Percentiles rank a stretch among this genome's conserved stretches.
Evolutionary conservation across 805 yeast genomes (phyloP).

Genomic region (Kuraishia molischiana): DNA sequence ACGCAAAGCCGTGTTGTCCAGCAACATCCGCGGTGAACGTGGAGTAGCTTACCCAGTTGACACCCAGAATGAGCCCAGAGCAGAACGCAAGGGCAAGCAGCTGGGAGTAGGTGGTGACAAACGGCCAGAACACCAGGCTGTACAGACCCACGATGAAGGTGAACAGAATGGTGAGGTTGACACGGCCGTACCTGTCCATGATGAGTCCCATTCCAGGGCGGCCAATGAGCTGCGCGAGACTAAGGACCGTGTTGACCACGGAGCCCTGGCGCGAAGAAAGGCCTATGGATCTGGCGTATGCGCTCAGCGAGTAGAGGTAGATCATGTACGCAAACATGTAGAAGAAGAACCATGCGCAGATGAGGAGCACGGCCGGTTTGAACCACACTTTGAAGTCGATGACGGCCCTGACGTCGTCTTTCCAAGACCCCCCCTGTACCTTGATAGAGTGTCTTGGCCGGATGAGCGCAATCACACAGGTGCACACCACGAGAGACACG

Average conservation of each 20-base stretch:
- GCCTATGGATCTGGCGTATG: constrained; percentile 40
- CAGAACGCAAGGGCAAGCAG: constrained; percentile 30
- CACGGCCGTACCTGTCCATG: constrained; percentile 36
- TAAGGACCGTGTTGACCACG: constrained; percentile 32
- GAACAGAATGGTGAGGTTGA: constrained; percentile 29
- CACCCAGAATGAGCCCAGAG: constrained; percentile 35
- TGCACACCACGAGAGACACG: constrained; percentile 24
- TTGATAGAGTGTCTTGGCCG: constrained; percentile 11
- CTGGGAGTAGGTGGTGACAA: constrained; percentile 23
- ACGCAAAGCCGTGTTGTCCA: constrained; percentile 15
- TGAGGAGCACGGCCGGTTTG: constrained; percentile 8
- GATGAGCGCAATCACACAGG: constrained; percentile 30
- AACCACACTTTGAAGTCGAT: constrained; percentile 10
- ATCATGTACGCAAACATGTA: constrained; percentile 31
- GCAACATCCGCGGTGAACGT: constrained; percentile 20
- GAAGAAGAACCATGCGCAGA: constrained; percentile 19
- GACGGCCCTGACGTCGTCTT: constrained; percentile 6
- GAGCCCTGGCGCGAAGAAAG: constrained; percentile 31
- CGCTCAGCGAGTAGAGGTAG: constrained; percentile 34
- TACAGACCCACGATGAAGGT: constrained; percentile 26
- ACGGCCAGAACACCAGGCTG: constrained; percentile 33
- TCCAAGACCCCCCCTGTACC: constrained; percentile 6
- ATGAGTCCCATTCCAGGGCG: constrained; percentile 36
- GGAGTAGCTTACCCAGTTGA: constrained; percentile 22
- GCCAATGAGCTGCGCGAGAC: constrained; percentile 37